phyloP scores from a whole-genome alignment of 441 rosid genomes.

The Manihot esculenta region DNA sequence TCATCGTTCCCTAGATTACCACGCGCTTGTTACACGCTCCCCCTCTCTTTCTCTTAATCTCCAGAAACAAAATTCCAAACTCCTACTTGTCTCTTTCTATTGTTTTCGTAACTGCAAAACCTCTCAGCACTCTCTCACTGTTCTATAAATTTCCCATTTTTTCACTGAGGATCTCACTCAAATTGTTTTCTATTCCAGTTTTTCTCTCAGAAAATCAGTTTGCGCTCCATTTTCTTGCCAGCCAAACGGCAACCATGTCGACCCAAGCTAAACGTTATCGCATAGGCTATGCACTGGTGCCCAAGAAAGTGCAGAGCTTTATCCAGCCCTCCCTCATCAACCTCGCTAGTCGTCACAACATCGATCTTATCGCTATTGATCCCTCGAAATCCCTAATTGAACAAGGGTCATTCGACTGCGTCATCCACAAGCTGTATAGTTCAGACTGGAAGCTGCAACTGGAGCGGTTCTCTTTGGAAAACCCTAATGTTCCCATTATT shows the following conservation, averaged over 20 bases:
- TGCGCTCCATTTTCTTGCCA: not conserved
- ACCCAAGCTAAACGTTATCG: conserved; percentile 4
- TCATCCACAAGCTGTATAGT: conserved; percentile 68
- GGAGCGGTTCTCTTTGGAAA: conserved; percentile 26
- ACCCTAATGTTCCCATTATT: conserved; percentile 51
- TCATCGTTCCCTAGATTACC: not conserved
- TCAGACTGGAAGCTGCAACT: conserved; percentile 50
- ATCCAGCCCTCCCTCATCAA: conserved; percentile 52
- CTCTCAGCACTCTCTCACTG: conserved; percentile 4
- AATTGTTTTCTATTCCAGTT: not conserved
- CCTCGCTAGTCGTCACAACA: conserved; percentile 41
- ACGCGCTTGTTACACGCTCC: not conserved
- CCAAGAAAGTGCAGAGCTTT: conserved; percentile 56
- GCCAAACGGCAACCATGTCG: conserved; percentile 15
- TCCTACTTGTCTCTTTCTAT: not conserved
- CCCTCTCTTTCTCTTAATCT: not conserved
- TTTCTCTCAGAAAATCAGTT: not conserved
- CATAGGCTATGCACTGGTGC: conserved; percentile 60
- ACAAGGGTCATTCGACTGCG: conserved; percentile 71
- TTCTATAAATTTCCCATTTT: not conserved
- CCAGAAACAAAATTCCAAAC: not conserved
- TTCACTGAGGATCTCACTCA: too few relatives aligned
- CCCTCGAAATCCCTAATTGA: conserved; percentile 39
- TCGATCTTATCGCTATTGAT: conserved; percentile 36
- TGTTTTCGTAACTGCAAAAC: not conserved